Conservation (phyloP, 169 alveolate species). For the Eimeria sp. region DNA sequence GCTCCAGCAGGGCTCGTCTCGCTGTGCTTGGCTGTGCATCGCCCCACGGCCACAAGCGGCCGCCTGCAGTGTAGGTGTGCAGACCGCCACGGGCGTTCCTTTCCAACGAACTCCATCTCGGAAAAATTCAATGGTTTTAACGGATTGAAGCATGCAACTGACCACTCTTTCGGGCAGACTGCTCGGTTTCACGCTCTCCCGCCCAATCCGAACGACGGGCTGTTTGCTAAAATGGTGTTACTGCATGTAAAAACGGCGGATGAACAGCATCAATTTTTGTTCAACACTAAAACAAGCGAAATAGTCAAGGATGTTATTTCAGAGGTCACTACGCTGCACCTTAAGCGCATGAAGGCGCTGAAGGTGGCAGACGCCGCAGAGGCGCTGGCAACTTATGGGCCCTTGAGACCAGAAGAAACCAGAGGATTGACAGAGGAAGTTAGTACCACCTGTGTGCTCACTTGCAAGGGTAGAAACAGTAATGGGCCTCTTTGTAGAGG, state of each 20-base stretch:
- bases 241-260: slow-evolving; percentile 94
- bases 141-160: not conserved
- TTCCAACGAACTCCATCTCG: not conserved
- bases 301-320: slow-evolving; percentile 90
- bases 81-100: not conserved
- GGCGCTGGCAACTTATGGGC: slow-evolving; percentile 96
- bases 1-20: not conserved
- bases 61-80: not conserved
- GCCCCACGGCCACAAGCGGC: not conserved
- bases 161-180: not conserved
- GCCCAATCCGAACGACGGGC: not conserved
- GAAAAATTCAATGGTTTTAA: not conserved
- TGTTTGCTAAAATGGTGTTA: slow-evolving; percentile 91
- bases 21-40: not conserved
- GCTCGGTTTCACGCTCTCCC: not conserved
- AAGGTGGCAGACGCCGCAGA: slow-evolving; percentile 91
- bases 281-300: slow-evolving; percentile 90
- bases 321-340: slow-evolving; percentile 89
- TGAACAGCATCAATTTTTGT: slow-evolving; percentile 94
- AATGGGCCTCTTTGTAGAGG: not conserved
- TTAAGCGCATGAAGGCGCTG: slow-evolving; percentile 92
- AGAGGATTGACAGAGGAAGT: slow-evolving; percentile 97
- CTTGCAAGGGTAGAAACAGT: not conserved
- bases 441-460: slow-evolving; percentile 27
- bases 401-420: slow-evolving; percentile 96